These are phyloP conservation scores for Botrytis byssoidea DNA, from an alignment of 2,329 filamentous ascomycete genomes.

Conservation along the genomic window DNA sequence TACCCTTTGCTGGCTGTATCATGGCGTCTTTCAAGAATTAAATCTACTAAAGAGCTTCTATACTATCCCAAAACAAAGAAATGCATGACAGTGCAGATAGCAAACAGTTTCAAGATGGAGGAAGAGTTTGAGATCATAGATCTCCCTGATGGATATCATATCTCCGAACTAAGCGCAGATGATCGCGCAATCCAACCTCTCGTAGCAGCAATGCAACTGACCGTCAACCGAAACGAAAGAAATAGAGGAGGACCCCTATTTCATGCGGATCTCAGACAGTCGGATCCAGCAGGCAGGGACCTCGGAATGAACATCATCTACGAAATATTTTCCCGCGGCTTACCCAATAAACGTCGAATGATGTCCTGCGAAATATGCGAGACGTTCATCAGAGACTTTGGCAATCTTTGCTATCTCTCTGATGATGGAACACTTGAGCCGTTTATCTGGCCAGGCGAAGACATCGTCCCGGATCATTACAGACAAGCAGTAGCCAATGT, in stretches of 20 bases:
- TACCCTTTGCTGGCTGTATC: background rate
- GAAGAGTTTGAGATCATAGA: conserved; percentile 16
- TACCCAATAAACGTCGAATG: background rate
- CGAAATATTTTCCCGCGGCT: conserved; percentile 7
- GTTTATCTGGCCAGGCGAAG: conserved; percentile 11
- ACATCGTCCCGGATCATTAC: conserved; percentile 10
- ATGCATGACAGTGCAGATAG: background rate
- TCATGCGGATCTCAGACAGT: background rate
- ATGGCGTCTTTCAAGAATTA: background rate
- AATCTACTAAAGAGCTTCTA: background rate
- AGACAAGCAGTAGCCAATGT: conserved; percentile 1
- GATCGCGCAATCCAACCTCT: conserved; percentile 9
- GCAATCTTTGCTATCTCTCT: conserved; percentile 11
- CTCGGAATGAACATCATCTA: conserved; percentile 3
- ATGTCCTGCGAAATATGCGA: conserved; percentile 16
- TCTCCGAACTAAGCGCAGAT: conserved; percentile 4
- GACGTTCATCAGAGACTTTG: background rate
- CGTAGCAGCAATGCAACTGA: background rate
- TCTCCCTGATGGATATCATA: conserved; percentile 4
- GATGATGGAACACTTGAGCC: background rate
- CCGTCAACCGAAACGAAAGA: background rate
- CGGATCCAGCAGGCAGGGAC: background rate
- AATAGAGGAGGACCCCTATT: background rate
- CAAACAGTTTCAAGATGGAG: background rate
- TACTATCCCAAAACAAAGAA: background rate